phyloP scores from a whole-genome alignment of 2,329 filamentous ascomycete species.

The Diplodia seriata region DNA sequence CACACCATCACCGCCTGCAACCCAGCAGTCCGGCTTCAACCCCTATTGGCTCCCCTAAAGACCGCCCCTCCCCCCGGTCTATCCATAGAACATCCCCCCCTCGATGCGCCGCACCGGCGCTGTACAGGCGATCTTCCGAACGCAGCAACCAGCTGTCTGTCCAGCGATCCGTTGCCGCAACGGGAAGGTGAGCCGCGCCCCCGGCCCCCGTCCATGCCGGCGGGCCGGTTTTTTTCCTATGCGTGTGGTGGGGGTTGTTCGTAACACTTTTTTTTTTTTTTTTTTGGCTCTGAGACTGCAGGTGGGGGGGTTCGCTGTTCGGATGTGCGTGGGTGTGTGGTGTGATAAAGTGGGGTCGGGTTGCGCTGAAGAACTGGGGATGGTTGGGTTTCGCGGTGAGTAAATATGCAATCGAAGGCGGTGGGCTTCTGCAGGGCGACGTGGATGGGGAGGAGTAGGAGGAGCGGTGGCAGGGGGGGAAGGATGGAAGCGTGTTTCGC shows the following conservation, averaged over 20 bases:
- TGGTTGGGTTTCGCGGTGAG: background rate
- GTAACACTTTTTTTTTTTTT: too few species aligned
- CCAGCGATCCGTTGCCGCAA: background rate
- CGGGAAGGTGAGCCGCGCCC: background rate
- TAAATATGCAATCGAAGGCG: background rate
- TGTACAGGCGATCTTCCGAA: background rate
- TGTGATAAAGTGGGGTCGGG: background rate
- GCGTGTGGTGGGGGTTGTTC: too few species aligned
- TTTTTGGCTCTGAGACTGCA: background rate
- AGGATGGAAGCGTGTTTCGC: background rate
- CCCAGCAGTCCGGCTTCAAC: background rate
- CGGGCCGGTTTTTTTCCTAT: background rate
- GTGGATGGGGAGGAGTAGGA: background rate
- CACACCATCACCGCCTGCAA: background rate
- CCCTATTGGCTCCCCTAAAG: background rate
- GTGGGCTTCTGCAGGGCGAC: background rate
- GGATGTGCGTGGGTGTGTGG: background rate
- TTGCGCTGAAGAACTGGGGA: slow-evolving; percentile 2
- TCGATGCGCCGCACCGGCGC: background rate
- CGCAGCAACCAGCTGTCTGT: background rate
- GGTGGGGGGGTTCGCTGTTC: background rate
- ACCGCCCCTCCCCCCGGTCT: too few species aligned
- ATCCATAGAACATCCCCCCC: background rate
- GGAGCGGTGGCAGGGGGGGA: background rate
- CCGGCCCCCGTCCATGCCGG: background rate